Evolutionary conservation across 345 rosid genomes (phyloP).

Genomic region (Conringia planisiliqua): DNA sequence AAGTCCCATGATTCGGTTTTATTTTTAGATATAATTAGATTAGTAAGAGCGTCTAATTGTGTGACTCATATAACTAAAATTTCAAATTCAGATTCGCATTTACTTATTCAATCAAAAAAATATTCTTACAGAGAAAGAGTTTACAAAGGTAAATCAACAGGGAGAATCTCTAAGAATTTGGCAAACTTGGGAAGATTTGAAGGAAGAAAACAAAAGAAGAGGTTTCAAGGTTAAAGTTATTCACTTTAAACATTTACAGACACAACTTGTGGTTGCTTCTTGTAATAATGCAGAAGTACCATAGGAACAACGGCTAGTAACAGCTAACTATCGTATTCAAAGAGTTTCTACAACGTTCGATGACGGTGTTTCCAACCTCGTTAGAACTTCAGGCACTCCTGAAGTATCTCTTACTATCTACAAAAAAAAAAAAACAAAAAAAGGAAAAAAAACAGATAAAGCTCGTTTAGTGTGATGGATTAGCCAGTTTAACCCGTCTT

Average conservation of each 20-base stretch:
- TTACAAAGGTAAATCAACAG: too few relatives aligned
- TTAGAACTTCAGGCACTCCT: conserved; percentile 88
- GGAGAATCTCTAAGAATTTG: too few relatives aligned
- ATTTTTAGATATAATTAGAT: too few relatives aligned
- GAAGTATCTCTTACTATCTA: conserved; percentile 73
- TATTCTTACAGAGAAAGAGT: too few relatives aligned
- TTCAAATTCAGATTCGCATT: too few relatives aligned
- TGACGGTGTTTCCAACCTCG: conserved; percentile 59
- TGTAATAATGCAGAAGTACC: neutral
- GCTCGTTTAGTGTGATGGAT: neutral
- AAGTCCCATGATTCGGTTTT: too few relatives aligned
- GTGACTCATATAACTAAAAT: too few relatives aligned
- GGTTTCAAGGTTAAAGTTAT: neutral
- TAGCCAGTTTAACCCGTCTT: neutral
- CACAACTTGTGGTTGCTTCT: conserved; percentile 24
- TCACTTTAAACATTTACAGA: too few relatives aligned
- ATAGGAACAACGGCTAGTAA: conserved; percentile 8
- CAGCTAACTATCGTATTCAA: conserved; percentile 68
- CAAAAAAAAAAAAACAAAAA: conserved; percentile 8
- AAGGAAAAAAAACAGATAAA: neutral
- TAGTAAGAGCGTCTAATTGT: too few relatives aligned
- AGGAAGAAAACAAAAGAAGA: too few relatives aligned
- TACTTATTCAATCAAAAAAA: too few relatives aligned
- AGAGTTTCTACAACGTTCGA: conserved; percentile 34
- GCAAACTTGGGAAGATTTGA: too few relatives aligned